Base-by-base conservation (phyloP, 2,329 filamentous ascomycete species). In the Penicillium aurantiogriseum region DNA sequence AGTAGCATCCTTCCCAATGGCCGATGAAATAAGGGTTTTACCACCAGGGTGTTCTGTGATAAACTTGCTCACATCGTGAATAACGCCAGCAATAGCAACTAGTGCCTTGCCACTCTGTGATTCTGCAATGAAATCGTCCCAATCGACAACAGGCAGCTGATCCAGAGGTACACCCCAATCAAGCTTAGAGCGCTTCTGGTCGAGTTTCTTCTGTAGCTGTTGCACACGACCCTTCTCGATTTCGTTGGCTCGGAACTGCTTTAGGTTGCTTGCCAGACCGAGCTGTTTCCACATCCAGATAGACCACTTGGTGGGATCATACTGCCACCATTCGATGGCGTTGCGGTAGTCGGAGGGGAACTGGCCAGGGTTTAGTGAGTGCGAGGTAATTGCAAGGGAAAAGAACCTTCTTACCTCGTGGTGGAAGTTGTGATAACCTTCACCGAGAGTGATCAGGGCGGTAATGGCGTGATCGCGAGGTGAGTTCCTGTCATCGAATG, bases 391-490 rank as follows among this genome's bases (percentile, higher is more conserved):
- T 46, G 11, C 1, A 25, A 19, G 13, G 7, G 23, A 21, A 21
- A 17, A 38, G 21, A 25, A 9, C 3, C 4, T 49, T 21, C 21
- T 52, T 46, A 52, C 54, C 48, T 93, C 90, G 81, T 93, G 90
- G 77, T 93, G 90, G 82, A 93, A 93, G 82, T 93, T 93, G 83
- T 93, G 90, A 79, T 93, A 93, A 38, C 90, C 90, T 77, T 91
- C 90, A 42, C 90, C 90, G 23, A 93, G 86, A 43, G 90, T 93
- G 65, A 91, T 85, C 25, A 93, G 78, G 39, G 90, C 90, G 35
- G 90, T 92, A 76, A 93, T 83, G 72, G 91, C 83, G 76, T 92
- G 89, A 69, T 93, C 90, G 71, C 90, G 87, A 62, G 90, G 90
- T 58, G 88, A 91, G 84, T 93, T 92, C 76, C 89, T 87, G 81